Conservation (phyloP, 805 yeast genomes). For the Spathaspora hagerdaliae region DNA sequence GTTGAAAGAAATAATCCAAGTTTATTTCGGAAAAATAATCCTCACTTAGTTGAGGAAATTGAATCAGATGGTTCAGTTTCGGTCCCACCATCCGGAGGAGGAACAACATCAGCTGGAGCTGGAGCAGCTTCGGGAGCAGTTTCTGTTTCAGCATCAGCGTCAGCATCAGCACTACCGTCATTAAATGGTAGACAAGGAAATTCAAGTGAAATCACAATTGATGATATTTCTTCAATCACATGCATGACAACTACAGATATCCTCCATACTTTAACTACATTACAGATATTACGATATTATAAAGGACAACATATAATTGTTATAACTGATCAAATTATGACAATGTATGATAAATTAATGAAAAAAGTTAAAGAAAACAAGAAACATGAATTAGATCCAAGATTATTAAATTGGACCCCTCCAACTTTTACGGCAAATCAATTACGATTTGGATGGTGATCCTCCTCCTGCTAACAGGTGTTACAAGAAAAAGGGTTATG, state of each 20-base stretch:
- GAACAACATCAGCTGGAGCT: neutral
- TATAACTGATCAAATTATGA: constrained; percentile 76
- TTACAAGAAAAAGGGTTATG: no score
- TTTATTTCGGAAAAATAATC: constrained; percentile 34
- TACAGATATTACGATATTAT: constrained; percentile 85
- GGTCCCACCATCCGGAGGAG: constrained; percentile 15
- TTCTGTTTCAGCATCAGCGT: no score
- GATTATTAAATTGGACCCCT: constrained; percentile 82
- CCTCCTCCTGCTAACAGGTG: no score
- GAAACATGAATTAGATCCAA: constrained; percentile 71
- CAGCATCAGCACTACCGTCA: constrained; percentile 1
- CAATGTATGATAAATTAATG: constrained; percentile 63
- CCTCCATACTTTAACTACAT: constrained; percentile 85
- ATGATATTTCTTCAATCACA: constrained; percentile 80
- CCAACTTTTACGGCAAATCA: constrained; percentile 96
- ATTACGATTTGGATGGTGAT: constrained; percentile 89
- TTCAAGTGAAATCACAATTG: constrained; percentile 66
- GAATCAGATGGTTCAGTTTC: constrained; percentile 25
- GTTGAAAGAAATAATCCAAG: constrained; percentile 51
- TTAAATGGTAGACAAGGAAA: constrained; percentile 2
- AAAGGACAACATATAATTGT: constrained; percentile 93
- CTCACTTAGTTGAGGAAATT: constrained; percentile 8
- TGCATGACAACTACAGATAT: constrained; percentile 97
- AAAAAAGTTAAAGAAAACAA: constrained; percentile 57
- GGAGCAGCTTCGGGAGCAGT: constrained; percentile 1